These are phyloP conservation scores for Leccinum solheimii DNA, from an alignment of 1,284 basidiomycete genomes.

Conservation along the genomic window DNA sequence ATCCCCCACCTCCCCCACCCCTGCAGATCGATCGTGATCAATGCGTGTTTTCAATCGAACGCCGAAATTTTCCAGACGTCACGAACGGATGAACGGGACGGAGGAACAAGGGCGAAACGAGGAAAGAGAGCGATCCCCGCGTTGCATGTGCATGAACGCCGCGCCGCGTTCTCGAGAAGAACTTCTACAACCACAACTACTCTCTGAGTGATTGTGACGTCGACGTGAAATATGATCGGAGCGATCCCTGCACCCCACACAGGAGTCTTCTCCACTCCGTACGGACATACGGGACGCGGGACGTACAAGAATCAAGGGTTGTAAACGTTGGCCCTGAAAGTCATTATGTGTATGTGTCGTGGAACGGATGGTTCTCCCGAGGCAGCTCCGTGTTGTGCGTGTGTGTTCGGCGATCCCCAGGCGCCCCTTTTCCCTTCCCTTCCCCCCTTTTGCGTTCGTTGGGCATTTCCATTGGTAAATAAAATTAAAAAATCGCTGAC, in stretches of 20 bases:
- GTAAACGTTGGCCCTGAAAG: neutral
- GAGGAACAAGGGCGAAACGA: neutral
- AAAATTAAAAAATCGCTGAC: neutral
- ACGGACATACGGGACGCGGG: neutral
- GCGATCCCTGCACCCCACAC: neutral
- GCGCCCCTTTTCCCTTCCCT: neutral
- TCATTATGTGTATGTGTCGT: neutral
- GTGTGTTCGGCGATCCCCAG: neutral
- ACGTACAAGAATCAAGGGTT: neutral
- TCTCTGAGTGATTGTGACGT: neutral
- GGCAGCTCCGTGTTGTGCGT: neutral
- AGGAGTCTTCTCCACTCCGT: neutral
- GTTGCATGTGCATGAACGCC: neutral
- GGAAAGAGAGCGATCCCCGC: neutral
- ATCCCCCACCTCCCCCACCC: neutral
- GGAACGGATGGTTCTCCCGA: neutral
- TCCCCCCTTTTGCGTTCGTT: neutral
- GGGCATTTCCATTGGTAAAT: neutral
- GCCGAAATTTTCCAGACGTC: neutral
- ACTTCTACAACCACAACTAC: neutral
- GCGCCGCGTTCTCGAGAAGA: neutral
- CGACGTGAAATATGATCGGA: neutral
- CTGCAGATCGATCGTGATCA: neutral
- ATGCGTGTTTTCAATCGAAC: neutral
- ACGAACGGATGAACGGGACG: neutral